phyloP scores from a whole-genome alignment of 225 moss, liverwort and hornwort genomes.

The Antitrichia curtipendula region DNA sequence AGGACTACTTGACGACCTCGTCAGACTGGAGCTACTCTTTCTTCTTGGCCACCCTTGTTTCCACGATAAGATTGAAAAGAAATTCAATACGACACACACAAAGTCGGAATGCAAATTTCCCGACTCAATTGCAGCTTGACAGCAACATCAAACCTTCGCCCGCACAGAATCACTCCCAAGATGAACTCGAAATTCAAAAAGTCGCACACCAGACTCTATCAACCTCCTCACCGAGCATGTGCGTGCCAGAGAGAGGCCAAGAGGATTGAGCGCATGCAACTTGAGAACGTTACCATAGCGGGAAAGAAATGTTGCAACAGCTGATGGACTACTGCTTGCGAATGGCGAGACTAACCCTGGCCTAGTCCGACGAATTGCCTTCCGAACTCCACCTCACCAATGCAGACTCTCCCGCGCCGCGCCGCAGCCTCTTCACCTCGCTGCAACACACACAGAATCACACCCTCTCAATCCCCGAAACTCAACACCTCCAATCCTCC shows the following conservation, averaged over 20 bases:
- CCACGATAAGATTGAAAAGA: not conserved
- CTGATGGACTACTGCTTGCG: not conserved
- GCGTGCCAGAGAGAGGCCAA: not conserved
- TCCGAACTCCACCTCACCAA: not conserved
- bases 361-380: not conserved
- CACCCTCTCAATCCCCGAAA: not conserved
- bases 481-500: not conserved
- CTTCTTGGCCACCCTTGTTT: not conserved
- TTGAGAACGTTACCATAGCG: constrained; percentile 20
- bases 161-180: not conserved
- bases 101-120: not conserved
- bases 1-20: not conserved
- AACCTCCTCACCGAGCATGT: not conserved
- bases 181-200: not conserved
- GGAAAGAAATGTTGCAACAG: not conserved
- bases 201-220: not conserved
- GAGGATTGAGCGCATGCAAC: not conserved
- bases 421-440: not conserved
- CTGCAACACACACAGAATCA: not conserved
- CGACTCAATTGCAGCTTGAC: not conserved
- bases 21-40: not conserved
- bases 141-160: not conserved
- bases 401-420: not conserved
- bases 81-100: not conserved
- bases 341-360: not conserved